These are phyloP conservation scores for Cladophialophora carrionii DNA, from an alignment of 2,329 filamentous ascomycete species.

Conservation along the genomic window DNA sequence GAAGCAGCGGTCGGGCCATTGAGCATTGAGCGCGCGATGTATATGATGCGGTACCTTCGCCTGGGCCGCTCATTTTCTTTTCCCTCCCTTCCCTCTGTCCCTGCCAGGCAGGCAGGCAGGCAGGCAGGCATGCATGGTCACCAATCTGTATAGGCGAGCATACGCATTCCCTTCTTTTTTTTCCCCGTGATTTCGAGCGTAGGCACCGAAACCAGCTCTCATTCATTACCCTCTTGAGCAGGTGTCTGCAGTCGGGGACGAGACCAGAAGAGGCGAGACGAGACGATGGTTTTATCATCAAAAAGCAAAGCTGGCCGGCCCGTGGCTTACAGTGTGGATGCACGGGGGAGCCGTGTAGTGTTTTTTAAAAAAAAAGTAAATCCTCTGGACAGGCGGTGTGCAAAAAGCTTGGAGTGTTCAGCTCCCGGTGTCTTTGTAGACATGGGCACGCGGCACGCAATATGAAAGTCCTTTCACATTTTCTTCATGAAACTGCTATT, in stretches of 20 bases:
- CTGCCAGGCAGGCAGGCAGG: too few species aligned
- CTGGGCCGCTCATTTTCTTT: not conserved
- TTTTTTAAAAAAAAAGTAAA: not conserved
- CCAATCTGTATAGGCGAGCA: constrained; percentile 17
- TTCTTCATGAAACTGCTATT: not conserved
- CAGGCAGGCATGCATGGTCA: not conserved
- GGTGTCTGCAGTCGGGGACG: not conserved
- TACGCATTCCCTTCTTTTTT: constrained; percentile 13
- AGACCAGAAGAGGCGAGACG: not conserved
- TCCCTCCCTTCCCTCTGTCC: not conserved
- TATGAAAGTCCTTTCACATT: not conserved
- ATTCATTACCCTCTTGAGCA: not conserved
- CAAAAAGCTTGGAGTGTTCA: not conserved
- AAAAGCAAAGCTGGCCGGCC: not conserved
- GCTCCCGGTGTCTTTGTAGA: not conserved
- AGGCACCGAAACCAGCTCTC: not conserved
- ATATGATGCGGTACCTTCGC: not conserved
- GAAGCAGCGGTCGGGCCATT: constrained; percentile 45
- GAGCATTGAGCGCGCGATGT: not conserved
- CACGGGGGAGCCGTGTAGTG: not conserved
- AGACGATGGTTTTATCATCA: not conserved
- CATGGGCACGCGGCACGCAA: not conserved
- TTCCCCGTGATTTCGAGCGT: not conserved
- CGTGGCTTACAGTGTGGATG: not conserved
- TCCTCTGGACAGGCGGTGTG: not conserved